Conservation (phyloP, 2,329 filamentous ascomycete species). For the Alternaria burnsii region DNA sequence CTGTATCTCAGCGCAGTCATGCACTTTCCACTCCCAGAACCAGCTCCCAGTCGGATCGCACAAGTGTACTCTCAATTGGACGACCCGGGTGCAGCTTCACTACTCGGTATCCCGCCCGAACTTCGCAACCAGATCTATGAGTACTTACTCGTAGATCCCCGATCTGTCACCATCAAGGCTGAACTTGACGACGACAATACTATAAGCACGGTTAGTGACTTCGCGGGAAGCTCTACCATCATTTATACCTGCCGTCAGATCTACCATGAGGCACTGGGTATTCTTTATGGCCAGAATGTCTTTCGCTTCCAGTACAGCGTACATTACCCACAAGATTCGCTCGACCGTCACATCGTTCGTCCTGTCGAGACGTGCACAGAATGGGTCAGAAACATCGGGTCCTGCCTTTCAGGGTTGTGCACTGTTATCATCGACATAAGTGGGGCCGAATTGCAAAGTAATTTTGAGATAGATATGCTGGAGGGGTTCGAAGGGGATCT, state of each 20-base stretch:
- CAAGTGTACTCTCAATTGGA: not conserved
- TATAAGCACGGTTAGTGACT: rapidly evolving
- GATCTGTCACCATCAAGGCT: too few relatives aligned
- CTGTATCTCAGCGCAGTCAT: not conserved
- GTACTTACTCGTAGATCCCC: too few relatives aligned
- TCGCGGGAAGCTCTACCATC: not conserved
- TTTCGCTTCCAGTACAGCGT: not conserved
- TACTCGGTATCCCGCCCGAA: not conserved
- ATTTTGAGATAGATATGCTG: too few relatives aligned
- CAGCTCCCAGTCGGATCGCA: rapidly evolving
- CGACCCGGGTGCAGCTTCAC: not conserved
- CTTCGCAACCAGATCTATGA: not conserved
- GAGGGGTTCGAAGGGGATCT: too few relatives aligned
- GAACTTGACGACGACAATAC: too few relatives aligned
- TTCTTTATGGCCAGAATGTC: not conserved
- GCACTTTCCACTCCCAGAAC: not conserved
- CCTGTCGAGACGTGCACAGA: not conserved
- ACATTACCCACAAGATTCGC: rapidly evolving
- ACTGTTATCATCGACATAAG: not conserved
- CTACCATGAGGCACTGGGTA: not conserved
- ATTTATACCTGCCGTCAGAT: not conserved
- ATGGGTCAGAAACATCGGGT: not conserved
- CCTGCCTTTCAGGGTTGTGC: not conserved
- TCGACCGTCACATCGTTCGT: too few relatives aligned
- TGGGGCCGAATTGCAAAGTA: not conserved